Evolutionary conservation across 169 alveolate species (phyloP), one percentile per base, ranked within the genome.

Genomic region (Ichthyophthirius multifiliis): DNA sequence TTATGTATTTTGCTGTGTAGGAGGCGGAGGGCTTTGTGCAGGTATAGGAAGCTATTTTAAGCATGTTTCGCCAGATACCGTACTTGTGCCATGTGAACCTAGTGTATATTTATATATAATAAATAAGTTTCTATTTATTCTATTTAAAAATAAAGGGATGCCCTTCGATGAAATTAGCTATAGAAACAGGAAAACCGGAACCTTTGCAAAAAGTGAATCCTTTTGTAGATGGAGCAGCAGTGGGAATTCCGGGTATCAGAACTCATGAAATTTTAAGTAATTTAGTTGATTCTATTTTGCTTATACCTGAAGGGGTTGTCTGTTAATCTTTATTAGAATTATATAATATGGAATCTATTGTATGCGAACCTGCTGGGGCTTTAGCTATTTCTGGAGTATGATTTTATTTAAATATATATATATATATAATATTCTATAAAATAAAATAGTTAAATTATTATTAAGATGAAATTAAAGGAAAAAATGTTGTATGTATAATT

Each of bases 331-430:
- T 82, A 63, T 39, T 82, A 31, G 74, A 64, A 18, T 31, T 82
- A 27, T 82, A 48, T 82, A 63, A 73, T 16, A 74, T 48, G 20
- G 83, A 82, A 63, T 74, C 76, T 6, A 44, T 65, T 4, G 41
- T 82, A 4, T 65, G 55, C 64, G 87, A 82, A 82, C 83, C 83
- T 18, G 87, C 87, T 27, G 87, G 87, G 3, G 87, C 87, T 20
- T 41, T 82, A 3, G 32, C 75, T 18, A 43, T 82, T 18, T 63
- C 87, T 18, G 87, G 82, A 23, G 77, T 67, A 67, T 16, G 5
- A 34, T 12, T 67, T n/a, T 39, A 6, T 39, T 18, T 13, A 67
- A n/a, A 0, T 67, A 27, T 10, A 55, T 15, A 55, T 0, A 55
- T 55, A 18, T 20, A 6, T 55, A 10, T 27, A 55, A 15, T 15